Base-by-base conservation (phyloP, 2,329 filamentous ascomycete genomes). In the Cadophora sp. region DNA sequence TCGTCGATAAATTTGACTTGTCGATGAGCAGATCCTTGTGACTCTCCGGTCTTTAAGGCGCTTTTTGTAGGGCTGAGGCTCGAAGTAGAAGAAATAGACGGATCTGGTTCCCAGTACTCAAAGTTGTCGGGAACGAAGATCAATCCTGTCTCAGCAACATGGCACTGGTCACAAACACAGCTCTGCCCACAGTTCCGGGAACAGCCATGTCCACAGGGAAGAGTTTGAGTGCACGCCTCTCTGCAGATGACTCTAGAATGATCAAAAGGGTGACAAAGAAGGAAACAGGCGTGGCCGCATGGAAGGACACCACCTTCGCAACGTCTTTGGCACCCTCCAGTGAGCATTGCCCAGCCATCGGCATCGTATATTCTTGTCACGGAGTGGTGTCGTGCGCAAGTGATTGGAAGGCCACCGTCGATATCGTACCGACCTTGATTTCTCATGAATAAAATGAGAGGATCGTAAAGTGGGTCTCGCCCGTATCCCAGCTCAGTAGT, bases 381-480 rank as follows among this genome's bases (percentile, higher is more conserved):
- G 1, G 76, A 80, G 0, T 79, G 76, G 75, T 95, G 92, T 0
- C 84, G 86, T 6, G 80, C 74, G 74, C 92, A 96, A 6, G 82
- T 83, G 16, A 94, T 76, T 0, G 91, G 91, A 0, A 95, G 73
- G 2, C 81, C 78, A n/a, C 77, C 77, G 27, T 76, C 71, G 14
- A 74, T 62, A n/a, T 75, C 71, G 9, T 77, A 73, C 0, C 78
- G 75, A 4, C 74, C 69, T 50, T 83, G 81, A 0, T 73, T 66
- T n/a, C 58, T 56, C 75, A 91, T 84, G 1, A 79, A 74, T 0
- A 77, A 14, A 6, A 80, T 68, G 1, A 85, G 78, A 14, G 75
- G 73, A 14, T 64, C 24, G 75, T 75, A 79, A 11, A 79, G 59
- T 0, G 67, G 40, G 7, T 76, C 71, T 14, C 77, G 73, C 27